Conservation (phyloP, 129 eudicot species). For the Heracleum sosnowskyi region DNA sequence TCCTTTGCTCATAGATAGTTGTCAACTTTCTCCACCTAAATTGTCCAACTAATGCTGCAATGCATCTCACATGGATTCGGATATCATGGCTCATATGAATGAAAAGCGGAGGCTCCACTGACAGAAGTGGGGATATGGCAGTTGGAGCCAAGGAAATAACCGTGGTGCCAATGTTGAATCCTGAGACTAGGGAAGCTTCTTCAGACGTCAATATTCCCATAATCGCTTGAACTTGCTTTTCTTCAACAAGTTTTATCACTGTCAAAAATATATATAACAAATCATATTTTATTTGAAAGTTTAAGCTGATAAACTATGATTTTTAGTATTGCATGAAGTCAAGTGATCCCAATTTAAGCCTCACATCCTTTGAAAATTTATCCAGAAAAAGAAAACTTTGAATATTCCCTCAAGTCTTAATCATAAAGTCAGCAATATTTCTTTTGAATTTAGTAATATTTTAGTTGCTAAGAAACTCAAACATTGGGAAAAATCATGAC, state of each 20-base stretch:
- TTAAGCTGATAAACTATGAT: too few species aligned
- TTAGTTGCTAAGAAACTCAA: neutral
- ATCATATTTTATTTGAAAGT: too few species aligned
- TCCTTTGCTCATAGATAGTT: slow-evolving; percentile 34
- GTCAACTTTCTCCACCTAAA: slow-evolving; percentile 50
- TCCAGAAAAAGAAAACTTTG: neutral
- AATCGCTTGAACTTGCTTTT: slow-evolving; percentile 28
- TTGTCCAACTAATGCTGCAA: slow-evolving; percentile 44
- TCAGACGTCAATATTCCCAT: slow-evolving; percentile 30
- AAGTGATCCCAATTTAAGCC: neutral
- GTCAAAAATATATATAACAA: slow-evolving; percentile 6
- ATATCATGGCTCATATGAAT: slow-evolving; percentile 37
- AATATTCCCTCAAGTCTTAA: neutral
- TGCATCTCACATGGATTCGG: slow-evolving; percentile 36
- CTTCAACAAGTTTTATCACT: slow-evolving; percentile 34
- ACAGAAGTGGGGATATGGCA: slow-evolving; percentile 19
- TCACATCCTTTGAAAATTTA: neutral
- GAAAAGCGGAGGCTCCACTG: slow-evolving; percentile 4
- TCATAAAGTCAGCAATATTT: neutral
- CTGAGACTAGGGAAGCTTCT: slow-evolving; percentile 43
- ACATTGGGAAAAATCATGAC: neutral
- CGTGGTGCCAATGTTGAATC: slow-evolving; percentile 27
- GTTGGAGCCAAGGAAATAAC: slow-evolving; percentile 38
- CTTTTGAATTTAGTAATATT: neutral
- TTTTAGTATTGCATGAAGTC: neutral